phyloP scores from a whole-genome alignment of 1,284 basidiomycete species.

The Ganoderma sinense region DNA sequence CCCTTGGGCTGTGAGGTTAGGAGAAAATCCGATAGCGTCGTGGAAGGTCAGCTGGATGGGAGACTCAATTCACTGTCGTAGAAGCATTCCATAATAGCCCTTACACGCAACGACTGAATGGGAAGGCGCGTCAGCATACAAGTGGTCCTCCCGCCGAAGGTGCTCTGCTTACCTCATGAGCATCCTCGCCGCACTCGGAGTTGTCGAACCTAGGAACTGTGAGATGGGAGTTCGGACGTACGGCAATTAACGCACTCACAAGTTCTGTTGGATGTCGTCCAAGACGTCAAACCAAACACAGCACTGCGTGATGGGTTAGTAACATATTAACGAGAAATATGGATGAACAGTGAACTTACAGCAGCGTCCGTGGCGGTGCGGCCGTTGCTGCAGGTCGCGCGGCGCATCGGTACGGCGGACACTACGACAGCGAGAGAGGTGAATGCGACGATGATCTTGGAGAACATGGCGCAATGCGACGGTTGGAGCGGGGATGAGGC shows the following conservation, averaged over 20 bases:
- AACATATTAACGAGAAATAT: no score
- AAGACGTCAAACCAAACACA: constrained; percentile 25
- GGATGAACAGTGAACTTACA: neutral
- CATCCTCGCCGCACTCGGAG: constrained; percentile 21
- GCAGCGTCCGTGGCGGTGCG: constrained; percentile 31
- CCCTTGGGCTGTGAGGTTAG: constrained; percentile 27
- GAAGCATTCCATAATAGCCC: neutral
- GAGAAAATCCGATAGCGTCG: constrained; percentile 48
- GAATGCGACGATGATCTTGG: constrained; percentile 12
- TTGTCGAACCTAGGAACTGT: constrained; percentile 13
- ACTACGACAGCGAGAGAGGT: constrained; percentile 14
- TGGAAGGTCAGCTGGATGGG: constrained; percentile 42
- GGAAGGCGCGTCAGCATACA: neutral
- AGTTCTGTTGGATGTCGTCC: constrained; percentile 20
- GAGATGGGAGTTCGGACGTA: neutral
- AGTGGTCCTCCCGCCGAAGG: neutral
- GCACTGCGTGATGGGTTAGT: constrained; percentile 5
- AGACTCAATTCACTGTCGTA: neutral
- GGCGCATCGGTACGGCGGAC: constrained; percentile 6
- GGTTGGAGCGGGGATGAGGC: neutral
- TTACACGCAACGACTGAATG: constrained; percentile 31
- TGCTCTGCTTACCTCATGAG: constrained; percentile 2
- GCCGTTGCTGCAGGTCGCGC: constrained; percentile 18
- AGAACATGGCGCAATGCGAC: constrained; percentile 12
- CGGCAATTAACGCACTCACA: neutral